Evolutionary conservation across 179 eudicot genomes (phyloP), one percentile per base, ranked within the genome.

Genomic region (Drosera spatulata): DNA sequence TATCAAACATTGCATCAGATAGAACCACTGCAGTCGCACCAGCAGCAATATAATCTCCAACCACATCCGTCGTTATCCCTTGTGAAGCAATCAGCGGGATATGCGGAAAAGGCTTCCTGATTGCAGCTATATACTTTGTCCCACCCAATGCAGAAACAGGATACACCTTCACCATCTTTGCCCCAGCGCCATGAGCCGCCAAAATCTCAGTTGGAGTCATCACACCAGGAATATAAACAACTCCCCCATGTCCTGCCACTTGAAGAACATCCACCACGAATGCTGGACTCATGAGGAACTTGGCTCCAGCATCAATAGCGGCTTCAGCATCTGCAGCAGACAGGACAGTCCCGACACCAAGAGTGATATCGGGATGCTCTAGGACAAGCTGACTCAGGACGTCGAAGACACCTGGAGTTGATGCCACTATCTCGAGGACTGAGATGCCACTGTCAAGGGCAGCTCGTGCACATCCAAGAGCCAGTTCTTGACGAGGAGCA

Each of bases 121-220:
- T 58, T 22, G 97, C 90, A 55, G 87, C 66, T 58, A 91, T 77
- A 70, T 91, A 91, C 54, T 66, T 66, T 52, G 72, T 68, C 42
- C 97, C 96, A 39, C 96, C 96, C 59, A 87, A 51, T 69, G 86
- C 85, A 46, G 96, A 85, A 56, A 85, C 82, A 55, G 97, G 97
- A 71, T 91, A 91, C 58, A 91, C 96, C 97, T 91, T 88, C 39
- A 91, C 83, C 59, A 88, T 75, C 73, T 65, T 83, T 39, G 96
- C 95, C 58, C 97, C 97, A 61, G 78, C 82, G 61, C 72, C 70
- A 61, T 75, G 73, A 55, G 96, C 96, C 61, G 69, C 72, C 56
- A 83, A 51, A 70, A 91, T 80, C 97, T 91, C 97, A 44, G 97
- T 80, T 53, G 97, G 97, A 59, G 95, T 91, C 96, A 85, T 85